These are phyloP conservation scores for Coix lacrymajobi DNA, from an alignment of 176 grass and related monocot species.

Conservation along the genomic window DNA sequence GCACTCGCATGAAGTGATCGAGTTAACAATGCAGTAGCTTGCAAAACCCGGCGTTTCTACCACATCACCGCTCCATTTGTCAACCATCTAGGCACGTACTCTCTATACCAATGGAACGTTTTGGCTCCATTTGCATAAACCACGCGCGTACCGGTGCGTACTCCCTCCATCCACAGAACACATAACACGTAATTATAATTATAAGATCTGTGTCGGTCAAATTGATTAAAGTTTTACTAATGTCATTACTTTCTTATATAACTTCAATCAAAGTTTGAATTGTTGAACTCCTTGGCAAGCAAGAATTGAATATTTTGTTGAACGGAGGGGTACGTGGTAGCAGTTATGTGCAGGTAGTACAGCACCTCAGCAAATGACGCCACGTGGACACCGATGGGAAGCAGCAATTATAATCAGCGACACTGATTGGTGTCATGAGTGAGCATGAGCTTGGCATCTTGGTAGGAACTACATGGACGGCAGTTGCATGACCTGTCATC, in stretches of 20 bases:
- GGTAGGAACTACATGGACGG: not conserved
- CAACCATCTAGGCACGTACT: not conserved
- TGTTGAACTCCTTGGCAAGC: too few relatives aligned
- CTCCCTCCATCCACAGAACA: too few relatives aligned
- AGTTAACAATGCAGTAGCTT: not conserved
- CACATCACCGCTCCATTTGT: not conserved
- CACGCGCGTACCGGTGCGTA: not conserved
- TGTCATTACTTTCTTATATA: too few relatives aligned
- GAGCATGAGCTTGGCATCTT: not conserved
- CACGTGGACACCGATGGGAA: not conserved
- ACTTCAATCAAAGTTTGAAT: too few relatives aligned
- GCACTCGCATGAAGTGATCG: not conserved
- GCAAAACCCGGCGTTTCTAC: not conserved
- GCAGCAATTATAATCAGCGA: too few relatives aligned
- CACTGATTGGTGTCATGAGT: not conserved
- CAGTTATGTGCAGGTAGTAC: not conserved
- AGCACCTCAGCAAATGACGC: not conserved
- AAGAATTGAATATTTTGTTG: too few relatives aligned
- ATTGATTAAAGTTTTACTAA: too few relatives aligned
- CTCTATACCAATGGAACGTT: not conserved
- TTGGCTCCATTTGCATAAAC: not conserved
- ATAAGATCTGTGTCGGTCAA: too few relatives aligned
- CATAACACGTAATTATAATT: too few relatives aligned
- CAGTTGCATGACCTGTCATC: not conserved
- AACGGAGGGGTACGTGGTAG: too few relatives aligned